These are phyloP conservation scores for Hericium alpestre DNA, from an alignment of 768 basidiomycete species.

Conservation along the genomic window DNA sequence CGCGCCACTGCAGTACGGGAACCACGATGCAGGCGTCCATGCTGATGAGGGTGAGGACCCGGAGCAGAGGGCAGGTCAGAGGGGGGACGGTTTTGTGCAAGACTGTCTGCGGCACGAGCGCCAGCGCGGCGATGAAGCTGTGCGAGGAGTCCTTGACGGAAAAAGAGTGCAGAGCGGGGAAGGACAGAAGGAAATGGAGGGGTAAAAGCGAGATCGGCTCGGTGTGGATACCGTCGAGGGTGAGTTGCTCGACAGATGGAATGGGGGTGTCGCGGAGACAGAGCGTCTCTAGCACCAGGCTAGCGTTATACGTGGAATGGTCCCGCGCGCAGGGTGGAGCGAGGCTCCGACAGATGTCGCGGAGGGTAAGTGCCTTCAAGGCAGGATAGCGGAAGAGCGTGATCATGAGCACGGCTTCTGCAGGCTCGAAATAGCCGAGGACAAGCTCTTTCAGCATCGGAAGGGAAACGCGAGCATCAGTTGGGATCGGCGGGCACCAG, in stretches of 20 bases:
- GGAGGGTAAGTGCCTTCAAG: neutral
- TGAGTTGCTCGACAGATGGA: neutral
- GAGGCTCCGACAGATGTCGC: neutral
- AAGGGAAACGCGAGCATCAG: neutral
- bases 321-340: too few relatives aligned
- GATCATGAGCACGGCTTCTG: neutral
- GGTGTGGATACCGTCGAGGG: neutral
- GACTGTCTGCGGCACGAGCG: neutral
- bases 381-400: neutral
- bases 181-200: neutral
- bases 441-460: neutral
- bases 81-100: neutral
- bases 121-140: neutral
- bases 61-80: neutral
- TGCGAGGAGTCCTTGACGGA: neutral
- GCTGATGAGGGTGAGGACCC: neutral
- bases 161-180: neutral
- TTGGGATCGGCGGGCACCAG: neutral
- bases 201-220: neutral
- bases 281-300: neutral
- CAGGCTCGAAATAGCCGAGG: neutral
- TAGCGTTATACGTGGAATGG: neutral
- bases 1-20: neutral
- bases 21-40: neutral
- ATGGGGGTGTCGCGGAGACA: neutral